phyloP scores from a whole-genome alignment of 805 yeast species.

The Metschnikowia cubensis region DNA sequence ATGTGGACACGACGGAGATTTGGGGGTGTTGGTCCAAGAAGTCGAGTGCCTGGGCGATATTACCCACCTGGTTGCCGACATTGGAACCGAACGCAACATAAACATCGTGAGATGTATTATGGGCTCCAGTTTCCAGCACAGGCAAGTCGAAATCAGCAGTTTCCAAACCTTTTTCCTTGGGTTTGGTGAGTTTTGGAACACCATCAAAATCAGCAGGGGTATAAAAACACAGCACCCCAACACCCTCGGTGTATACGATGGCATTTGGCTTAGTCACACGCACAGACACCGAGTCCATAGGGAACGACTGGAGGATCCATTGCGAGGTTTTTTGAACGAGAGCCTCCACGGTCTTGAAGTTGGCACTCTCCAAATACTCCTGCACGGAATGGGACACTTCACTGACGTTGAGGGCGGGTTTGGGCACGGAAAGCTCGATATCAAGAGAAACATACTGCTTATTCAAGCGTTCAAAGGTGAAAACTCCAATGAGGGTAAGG shows the following conservation, averaged over 20 bases:
- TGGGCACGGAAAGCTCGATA: slow-evolving; percentile 40
- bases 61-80: slow-evolving; percentile 62
- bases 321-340: slow-evolving; percentile 71
- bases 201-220: slow-evolving; percentile 36
- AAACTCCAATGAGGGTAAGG: slow-evolving; percentile 86
- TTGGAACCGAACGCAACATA: slow-evolving; percentile 90
- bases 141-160: slow-evolving; percentile 32
- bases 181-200: slow-evolving; percentile 11
- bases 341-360: slow-evolving; percentile 92
- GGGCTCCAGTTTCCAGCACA: slow-evolving; percentile 8
- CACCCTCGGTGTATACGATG: slow-evolving; percentile 79
- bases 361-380: slow-evolving; percentile 66
- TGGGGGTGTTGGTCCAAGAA: slow-evolving; percentile 35
- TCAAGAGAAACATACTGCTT: slow-evolving; percentile 66
- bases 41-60: slow-evolving; percentile 54
- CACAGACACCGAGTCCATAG: slow-evolving; percentile 44
- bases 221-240: slow-evolving; percentile 75
- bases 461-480: slow-evolving; percentile 80
- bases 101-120: slow-evolving; percentile 45
- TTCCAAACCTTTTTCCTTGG: slow-evolving; percentile 9
- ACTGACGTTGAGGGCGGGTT: slow-evolving; percentile 16
- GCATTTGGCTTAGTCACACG: slow-evolving; percentile 86
- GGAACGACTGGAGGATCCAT: slow-evolving; percentile 40
- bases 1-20: slow-evolving; percentile 54
- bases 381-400: slow-evolving; percentile 37